phyloP scores from a whole-genome alignment of 768 basidiomycete species.

The Mycena filopes region DNA sequence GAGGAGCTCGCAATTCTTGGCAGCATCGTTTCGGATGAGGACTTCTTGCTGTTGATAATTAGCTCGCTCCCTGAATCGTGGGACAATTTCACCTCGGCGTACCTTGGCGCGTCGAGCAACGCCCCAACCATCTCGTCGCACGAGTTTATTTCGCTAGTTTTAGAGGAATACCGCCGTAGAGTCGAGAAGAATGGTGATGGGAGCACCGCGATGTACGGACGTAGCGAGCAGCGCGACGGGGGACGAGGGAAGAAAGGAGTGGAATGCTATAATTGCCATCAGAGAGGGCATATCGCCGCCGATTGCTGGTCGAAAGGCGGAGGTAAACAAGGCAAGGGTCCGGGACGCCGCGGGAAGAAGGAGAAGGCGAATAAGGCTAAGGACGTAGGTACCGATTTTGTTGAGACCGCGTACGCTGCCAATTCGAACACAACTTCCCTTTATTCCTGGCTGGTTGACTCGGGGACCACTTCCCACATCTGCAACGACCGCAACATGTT shows the following conservation, averaged over 20 bases:
- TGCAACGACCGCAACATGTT: slow-evolving; percentile 7
- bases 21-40: too few species aligned
- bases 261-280: slow-evolving; percentile 44
- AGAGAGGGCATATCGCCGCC: slow-evolving; percentile 37
- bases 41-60: too few species aligned
- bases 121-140: not conserved
- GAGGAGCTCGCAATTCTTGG: too few species aligned
- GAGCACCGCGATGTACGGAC: not conserved
- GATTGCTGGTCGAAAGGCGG: slow-evolving; percentile 42
- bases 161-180: not conserved
- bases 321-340: slow-evolving; percentile 35
- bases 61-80: too few species aligned
- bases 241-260: slow-evolving; percentile 3
- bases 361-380: slow-evolving; percentile 32
- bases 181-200: not conserved
- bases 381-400: slow-evolving; percentile 23
- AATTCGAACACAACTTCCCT: not conserved
- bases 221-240: not conserved
- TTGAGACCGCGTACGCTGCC: slow-evolving; percentile 20
- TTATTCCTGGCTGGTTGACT: slow-evolving; percentile 23
- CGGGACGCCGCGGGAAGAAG: slow-evolving; percentile 18
- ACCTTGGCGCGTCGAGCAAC: slow-evolving; percentile 5
- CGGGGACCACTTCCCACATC: slow-evolving; percentile 28
- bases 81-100: slow-evolving; percentile 5
- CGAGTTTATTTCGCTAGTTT: not conserved